Evolutionary conservation across 768 basidiomycete genomes (phyloP), one percentile per base, ranked within the genome.

Genomic region (Boletellus sp.): DNA sequence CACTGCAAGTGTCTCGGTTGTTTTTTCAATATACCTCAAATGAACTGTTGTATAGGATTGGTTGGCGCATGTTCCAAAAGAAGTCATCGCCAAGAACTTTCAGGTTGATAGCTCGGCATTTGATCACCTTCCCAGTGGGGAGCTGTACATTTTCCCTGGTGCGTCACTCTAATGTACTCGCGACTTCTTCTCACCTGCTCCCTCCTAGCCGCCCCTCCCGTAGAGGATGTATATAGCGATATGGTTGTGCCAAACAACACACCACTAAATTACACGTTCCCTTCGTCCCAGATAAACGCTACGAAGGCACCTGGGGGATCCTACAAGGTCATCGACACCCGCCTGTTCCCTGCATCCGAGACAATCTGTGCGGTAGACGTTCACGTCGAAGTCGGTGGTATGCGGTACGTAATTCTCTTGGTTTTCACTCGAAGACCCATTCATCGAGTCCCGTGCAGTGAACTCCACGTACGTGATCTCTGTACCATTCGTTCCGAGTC

Each of bases 51-150:
- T 48, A 16, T 78, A 83, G 49, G 84, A 87, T 51, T 87, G 85
- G 83, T 69, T 85, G 20, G 73, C 84, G 3, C 85, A 86, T 56
- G 72, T 80, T 15, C 80, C 81, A 10, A 71, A 75, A 53, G 73
- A 76, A 39, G 78, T 82, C 0, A 65, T 85, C 3, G 81, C 81
- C 15, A 84, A 84, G 68, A 86, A 85, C 63, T 85, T 86, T 61
- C 74, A 77, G 33, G 60, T 72, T 6, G 58, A 65, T 42, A 70
- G 71, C 4, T 66, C 76, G 33, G 70, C 74, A 3, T 83, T 83
- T 49, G 72, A 82, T 50, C 70, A 79, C 39, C 77, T 85, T 31
- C 81, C 83, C 2, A 64, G 72, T 38, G 54, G 64, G 3, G 76
- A 80, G 54, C 64, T 84, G 17, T 84, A 84, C 58, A 84, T 84